phyloP scores from a whole-genome alignment of 495 filamentous ascomycete species.

The Aspergillus conjunctus region DNA sequence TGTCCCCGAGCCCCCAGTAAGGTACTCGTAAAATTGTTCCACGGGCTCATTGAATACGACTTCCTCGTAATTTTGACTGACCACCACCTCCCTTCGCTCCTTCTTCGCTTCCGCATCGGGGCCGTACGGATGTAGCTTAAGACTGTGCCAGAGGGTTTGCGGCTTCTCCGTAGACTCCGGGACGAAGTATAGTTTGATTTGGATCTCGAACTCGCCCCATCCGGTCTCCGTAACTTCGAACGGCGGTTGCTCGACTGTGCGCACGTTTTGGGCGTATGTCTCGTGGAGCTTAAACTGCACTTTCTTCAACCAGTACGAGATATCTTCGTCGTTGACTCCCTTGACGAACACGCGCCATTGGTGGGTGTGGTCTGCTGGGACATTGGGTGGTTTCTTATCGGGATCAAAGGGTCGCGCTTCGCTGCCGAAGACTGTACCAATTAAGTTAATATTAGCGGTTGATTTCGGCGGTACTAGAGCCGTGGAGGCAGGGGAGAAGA shows the following conservation, averaged over 20 bases:
- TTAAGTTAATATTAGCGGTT: slow-evolving; percentile 9
- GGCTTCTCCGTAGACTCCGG: slow-evolving; percentile 86
- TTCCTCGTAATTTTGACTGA: slow-evolving; percentile 82
- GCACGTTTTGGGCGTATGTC: slow-evolving; percentile 83
- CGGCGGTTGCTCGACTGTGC: slow-evolving; percentile 73
- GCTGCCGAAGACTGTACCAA: slow-evolving; percentile 68
- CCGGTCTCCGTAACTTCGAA: slow-evolving; percentile 91
- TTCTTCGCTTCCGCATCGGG: slow-evolving; percentile 74
- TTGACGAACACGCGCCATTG: slow-evolving; percentile 92
- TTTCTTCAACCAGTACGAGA: slow-evolving; percentile 94
- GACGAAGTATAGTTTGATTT: slow-evolving; percentile 88
- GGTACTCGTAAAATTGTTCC: slow-evolving; percentile 79
- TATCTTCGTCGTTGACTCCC: slow-evolving; percentile 79
- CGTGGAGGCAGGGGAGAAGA: neutral
- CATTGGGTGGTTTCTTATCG: slow-evolving; percentile 60
- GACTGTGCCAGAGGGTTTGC: slow-evolving; percentile 83
- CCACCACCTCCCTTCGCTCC: slow-evolving; percentile 63
- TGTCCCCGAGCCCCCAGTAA: slow-evolving; percentile 62
- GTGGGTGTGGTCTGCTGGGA: slow-evolving; percentile 82
- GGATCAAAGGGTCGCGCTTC: slow-evolving; percentile 76
- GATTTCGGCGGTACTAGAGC: neutral
- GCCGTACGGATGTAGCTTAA: slow-evolving; percentile 90
- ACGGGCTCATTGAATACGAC: slow-evolving; percentile 95
- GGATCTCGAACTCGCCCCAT: slow-evolving; percentile 97
- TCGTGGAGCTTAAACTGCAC: slow-evolving; percentile 98